Base-by-base conservation (phyloP, 768 basidiomycete species). In the Pilatotrama ljubarskyi region DNA sequence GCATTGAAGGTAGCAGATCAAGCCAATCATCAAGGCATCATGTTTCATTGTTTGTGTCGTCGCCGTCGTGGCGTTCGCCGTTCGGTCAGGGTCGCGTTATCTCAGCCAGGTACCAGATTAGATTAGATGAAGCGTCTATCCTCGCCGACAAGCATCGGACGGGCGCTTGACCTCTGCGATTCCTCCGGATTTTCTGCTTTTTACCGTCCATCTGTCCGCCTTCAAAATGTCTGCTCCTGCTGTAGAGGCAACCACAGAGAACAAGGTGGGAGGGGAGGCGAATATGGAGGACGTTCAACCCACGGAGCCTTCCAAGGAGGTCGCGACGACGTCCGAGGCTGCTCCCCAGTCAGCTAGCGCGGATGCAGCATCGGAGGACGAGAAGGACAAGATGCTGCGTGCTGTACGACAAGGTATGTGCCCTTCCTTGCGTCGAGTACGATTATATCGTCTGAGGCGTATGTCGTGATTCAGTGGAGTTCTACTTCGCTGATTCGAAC, bases 401-500 rank as follows among this genome's bases (percentile, higher is more conserved):
- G 84, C 83, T 1, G 77, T 77, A 55, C 79, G 78, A 64, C 87
- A 90, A 69, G 77, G 88, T 84, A 61, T 55, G 80, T 71, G 15
- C 29, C 41, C 41, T 46, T 20, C 18, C 8, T 35, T 26, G 11
- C 22, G 4, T 18, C 15, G 20, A 32, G 25, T 13, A 14, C 13
- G 3, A 13, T 13, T 14, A 52, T 18, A n/a, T n/a, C n/a, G n/a
- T 20, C 36, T 57, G 1, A 58, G 46, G 13, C 26, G 10, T 8
- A 25, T 40, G 9, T 24, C 51, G 35, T 32, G 10, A 4, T 5
- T 32, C 44, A 97, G 95, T 96, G 68, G 91, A 95, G 71, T 98
- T 97, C 75, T 97, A 98, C 79, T 95, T 98, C 75, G 91, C 91
- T 51, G 94, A 96, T 74, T 83, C 93, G n/a, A 97, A 98, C 75